These are phyloP conservation scores for Chaetomium sp. DNA, from an alignment of 2,329 filamentous ascomycete species.

Conservation along the genomic window DNA sequence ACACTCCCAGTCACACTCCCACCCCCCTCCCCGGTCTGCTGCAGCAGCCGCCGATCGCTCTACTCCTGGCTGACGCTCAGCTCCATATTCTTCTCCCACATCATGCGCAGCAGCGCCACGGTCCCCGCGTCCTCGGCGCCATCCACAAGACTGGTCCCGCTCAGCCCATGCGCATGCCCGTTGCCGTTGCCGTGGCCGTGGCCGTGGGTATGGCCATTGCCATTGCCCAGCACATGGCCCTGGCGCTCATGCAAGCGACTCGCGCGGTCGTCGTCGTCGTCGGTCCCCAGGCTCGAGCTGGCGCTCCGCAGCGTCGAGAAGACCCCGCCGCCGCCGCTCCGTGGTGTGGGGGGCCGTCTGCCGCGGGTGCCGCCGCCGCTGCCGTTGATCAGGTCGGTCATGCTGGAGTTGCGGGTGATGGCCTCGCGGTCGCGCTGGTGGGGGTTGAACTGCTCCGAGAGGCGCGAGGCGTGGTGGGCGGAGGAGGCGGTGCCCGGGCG, in stretches of 20 bases:
- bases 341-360: constrained; percentile 36
- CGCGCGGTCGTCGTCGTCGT: constrained; percentile 47
- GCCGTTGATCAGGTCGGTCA: constrained; percentile 37
- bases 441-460: constrained; percentile 18
- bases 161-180: constrained; percentile 45
- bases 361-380: not conserved
- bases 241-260: constrained; percentile 43
- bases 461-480: constrained; percentile 13
- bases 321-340: constrained; percentile 3
- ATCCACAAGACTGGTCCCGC: constrained; percentile 54
- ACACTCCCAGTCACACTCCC: not conserved
- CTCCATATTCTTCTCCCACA: constrained; percentile 64
- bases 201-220: not conserved
- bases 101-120: constrained; percentile 54
- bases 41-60: constrained; percentile 12
- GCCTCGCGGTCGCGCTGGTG: not conserved
- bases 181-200: not conserved
- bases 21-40: not conserved
- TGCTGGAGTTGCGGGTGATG: constrained; percentile 35
- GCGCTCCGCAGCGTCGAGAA: constrained; percentile 26
- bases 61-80: constrained; percentile 58
- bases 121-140: constrained; percentile 55
- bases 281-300: constrained; percentile 50
- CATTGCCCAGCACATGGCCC: not conserved
- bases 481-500: constrained; percentile 32